Percentiles rank a stretch among this genome's conserved stretches.
Conservation (phyloP, 2,329 filamentous ascomycete species). For the Ophiosphaerella narmari region DNA sequence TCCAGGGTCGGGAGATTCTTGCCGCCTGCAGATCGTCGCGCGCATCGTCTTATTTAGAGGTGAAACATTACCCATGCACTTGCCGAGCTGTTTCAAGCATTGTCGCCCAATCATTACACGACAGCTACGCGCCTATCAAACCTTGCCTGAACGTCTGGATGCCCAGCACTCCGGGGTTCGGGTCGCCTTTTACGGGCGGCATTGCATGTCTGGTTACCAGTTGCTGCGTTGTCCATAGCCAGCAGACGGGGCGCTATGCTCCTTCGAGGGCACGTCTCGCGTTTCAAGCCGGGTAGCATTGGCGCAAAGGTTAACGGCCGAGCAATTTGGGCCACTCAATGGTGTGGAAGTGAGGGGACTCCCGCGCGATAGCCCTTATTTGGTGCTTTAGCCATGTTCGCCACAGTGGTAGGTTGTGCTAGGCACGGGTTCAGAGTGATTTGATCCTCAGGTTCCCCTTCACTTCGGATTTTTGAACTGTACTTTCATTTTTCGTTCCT, state of each 20-base stretch:
- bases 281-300: constrained; percentile 36
- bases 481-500: constrained; percentile 29
- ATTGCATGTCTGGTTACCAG: constrained; percentile 21
- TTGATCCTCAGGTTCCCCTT: constrained; percentile 28
- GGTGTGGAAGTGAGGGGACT: constrained; percentile 22
- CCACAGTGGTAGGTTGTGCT: constrained; percentile 26
- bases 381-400: constrained; percentile 36
- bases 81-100: constrained; percentile 31
- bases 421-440: constrained; percentile 15
- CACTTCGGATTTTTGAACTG: constrained; percentile 15
- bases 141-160: constrained; percentile 29
- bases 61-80: constrained; percentile 37
- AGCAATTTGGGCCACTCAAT: constrained; percentile 43
- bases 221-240: constrained; percentile 16
- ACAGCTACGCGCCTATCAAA: constrained; percentile 33
- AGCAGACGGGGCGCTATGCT: constrained; percentile 19
- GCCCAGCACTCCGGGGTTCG: constrained; percentile 16
- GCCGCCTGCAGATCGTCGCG: constrained; percentile 36
- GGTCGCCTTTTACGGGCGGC: constrained; percentile 23
- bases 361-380: constrained; percentile 34
- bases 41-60: constrained; percentile 29
- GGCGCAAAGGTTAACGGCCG: constrained; percentile 22
- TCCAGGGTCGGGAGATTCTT: constrained; percentile 24
- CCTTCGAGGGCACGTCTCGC: constrained; percentile 23
- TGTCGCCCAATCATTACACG: constrained; percentile 42